Evolutionary conservation across 2,329 filamentous ascomycete genomes (phyloP), one percentile per base, ranked within the genome.

Genomic region (Trichophyton simii): DNA sequence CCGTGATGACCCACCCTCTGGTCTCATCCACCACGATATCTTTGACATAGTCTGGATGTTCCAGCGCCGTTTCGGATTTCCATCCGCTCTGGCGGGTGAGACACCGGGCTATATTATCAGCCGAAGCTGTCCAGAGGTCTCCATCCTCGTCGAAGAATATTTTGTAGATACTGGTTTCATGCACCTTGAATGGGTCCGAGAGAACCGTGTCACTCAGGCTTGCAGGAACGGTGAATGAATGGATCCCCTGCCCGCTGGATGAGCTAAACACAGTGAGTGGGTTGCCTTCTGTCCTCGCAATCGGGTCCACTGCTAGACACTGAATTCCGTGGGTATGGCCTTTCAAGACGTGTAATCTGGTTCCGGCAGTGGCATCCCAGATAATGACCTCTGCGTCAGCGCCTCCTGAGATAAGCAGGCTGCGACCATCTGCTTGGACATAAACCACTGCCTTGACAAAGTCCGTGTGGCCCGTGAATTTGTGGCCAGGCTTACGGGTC

Each of bases 71-170:
- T 63, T 92, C 89, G 2, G 82, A 75, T 54, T 81, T 82, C 80
- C 90, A 96, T 18, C 79, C 80, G 54, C 82, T 83, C 25, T 80
- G 77, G 59, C 91, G 80, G 0, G 86, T 81, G 7, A 96, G 80
- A 67, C 89, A 91, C 72, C 92, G 94, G 1, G 85, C 85, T 0
- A 87, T 91, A 67, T 90, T 94, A 72, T 99, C 94, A 3, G 90
- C 91, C 63, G 90, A 96, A 4, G 91, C 88, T 6, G 92, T 96
- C 91, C 91, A 97, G 13, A 96, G 76, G 67, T 96, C 89, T 36
- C 82, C 84, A 55, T 84, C 83, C 3, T 75, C 73, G 65, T 91
- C 87, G 67, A 95, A 95, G 20, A 82, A 77, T 13, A 97, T 76
- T 65, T 83, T 85, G 74, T 96, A 95, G 8, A 99, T 85, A 66